Evolutionary conservation across 352 stramenopile species (phyloP).

Genomic region (Globisporangium parvum): DNA sequence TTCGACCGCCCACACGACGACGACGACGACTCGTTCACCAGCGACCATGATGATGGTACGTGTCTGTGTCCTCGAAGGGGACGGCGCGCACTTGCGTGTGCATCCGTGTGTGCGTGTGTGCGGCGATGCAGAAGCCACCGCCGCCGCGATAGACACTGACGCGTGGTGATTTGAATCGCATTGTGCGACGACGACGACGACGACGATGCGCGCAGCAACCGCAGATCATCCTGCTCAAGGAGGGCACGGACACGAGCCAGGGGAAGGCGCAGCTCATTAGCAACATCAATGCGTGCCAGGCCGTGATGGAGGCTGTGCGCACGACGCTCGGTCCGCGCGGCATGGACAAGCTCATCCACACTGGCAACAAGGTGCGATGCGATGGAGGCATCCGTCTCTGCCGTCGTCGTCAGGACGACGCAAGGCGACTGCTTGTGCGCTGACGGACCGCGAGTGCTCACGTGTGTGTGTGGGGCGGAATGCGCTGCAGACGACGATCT

Average conservation of each 20-base stretch:
- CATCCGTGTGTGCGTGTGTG: neutral
- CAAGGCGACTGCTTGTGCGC: neutral
- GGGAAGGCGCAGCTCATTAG: constrained; percentile 94
- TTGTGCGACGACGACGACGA: neutral
- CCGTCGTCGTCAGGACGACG: neutral
- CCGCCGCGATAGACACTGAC: too few relatives aligned
- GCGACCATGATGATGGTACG: constrained; percentile 51
- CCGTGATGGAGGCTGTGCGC: constrained; percentile 95
- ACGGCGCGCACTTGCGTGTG: neutral
- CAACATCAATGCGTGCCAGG: constrained; percentile 89
- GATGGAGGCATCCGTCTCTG: neutral
- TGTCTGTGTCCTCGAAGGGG: neutral
- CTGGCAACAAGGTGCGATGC: constrained; percentile 51
- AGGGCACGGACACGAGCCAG: constrained; percentile 99
- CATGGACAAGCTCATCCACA: constrained; percentile 99
- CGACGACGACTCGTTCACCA: neutral
- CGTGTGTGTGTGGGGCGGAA: neutral
- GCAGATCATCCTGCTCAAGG: constrained; percentile 98
- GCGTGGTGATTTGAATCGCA: neutral
- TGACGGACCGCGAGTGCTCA: neutral
- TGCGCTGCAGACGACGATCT: constrained; percentile 90
- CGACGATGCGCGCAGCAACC: constrained; percentile 62
- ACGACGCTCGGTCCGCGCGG: constrained; percentile 96
- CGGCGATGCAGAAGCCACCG: neutral
- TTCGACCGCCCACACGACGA: constrained; percentile 5